phyloP scores from a whole-genome alignment of 2,329 filamentous ascomycete genomes.

The Penicillium oxalicum region DNA sequence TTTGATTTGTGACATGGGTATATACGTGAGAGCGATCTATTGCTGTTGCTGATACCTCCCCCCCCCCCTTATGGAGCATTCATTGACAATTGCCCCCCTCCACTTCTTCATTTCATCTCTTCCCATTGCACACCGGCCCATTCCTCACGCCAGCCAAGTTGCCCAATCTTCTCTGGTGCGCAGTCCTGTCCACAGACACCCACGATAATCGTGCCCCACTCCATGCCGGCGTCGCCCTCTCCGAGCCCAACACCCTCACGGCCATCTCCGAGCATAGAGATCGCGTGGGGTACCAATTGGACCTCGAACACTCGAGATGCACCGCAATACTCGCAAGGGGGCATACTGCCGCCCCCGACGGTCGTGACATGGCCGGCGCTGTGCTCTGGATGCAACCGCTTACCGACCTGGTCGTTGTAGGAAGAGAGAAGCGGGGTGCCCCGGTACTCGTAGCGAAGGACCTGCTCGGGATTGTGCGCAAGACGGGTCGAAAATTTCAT shows the following conservation, averaged over 20 bases:
- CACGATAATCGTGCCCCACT: constrained; percentile 91
- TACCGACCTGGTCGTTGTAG: constrained; percentile 67
- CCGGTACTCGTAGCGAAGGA: constrained; percentile 71
- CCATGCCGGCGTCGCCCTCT: constrained; percentile 70
- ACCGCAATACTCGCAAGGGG: constrained; percentile 71
- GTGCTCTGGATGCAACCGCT: constrained; percentile 45
- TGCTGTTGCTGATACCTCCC: too few relatives aligned
- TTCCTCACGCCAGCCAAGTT: constrained; percentile 79
- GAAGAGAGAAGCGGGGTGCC: constrained; percentile 74
- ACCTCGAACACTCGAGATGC: constrained; percentile 76
- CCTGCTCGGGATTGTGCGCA: constrained; percentile 74
- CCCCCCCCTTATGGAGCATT: too few relatives aligned
- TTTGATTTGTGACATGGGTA: too few relatives aligned
- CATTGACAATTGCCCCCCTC: too few relatives aligned
- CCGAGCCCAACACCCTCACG: constrained; percentile 57
- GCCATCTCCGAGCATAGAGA: constrained; percentile 74
- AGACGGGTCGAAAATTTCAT: constrained; percentile 74
- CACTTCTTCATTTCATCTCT: constrained; percentile 45
- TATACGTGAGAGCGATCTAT: too few relatives aligned
- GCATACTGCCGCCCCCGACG: constrained; percentile 47
- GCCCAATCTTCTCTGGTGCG: constrained; percentile 54
- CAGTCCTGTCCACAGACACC: constrained; percentile 81
- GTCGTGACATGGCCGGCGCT: constrained; percentile 24
- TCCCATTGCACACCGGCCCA: constrained; percentile 99
- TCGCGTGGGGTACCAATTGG: constrained; percentile 85